A percentile compares a stretch with the other conserved stretches of the same genome.
Evolutionary conservation across 2,329 filamentous ascomycete species (phyloP).

Genomic region (Aspergillus sp.): DNA sequence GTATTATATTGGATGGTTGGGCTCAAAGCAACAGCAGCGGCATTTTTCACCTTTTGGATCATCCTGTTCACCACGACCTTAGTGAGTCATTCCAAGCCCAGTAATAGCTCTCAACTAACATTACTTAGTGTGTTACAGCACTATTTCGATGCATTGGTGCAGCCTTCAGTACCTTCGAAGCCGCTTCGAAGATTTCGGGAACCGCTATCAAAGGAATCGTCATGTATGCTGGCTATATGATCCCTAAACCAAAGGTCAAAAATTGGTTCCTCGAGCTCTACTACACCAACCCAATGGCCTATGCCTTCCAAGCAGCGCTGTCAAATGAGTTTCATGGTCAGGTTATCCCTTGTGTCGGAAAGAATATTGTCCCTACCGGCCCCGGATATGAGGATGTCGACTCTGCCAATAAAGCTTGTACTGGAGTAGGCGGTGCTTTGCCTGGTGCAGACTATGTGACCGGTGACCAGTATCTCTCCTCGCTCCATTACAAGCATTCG

Average conservation of each 20-base stretch:
- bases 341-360: constrained; percentile 31
- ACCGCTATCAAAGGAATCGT: constrained; percentile 32
- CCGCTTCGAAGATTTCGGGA: constrained; percentile 54
- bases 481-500: constrained; percentile 53
- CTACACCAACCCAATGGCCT: constrained; percentile 37
- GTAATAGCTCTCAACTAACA: constrained; percentile 9
- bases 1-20: constrained; percentile 65
- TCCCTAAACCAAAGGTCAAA: constrained; percentile 48
- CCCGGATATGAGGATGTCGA: constrained; percentile 26
- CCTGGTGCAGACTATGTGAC: constrained; percentile 52
- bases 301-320: constrained; percentile 34
- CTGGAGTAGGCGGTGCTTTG: constrained; percentile 58
- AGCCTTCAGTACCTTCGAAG: constrained; percentile 56
- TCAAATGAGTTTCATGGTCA: constrained; percentile 35
- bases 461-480: constrained; percentile 59
- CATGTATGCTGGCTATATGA: constrained; percentile 43
- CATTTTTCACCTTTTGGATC: constrained; percentile 64
- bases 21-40: constrained; percentile 51
- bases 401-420: constrained; percentile 46
- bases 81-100: constrained; percentile 33
- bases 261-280: constrained; percentile 51
- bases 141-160: constrained; percentile 58
- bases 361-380: constrained; percentile 32
- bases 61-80: constrained; percentile 53
- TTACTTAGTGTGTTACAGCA: constrained; percentile 53